phyloP scores from a whole-genome alignment of 257 asterid genomes.

The Penstemon barbatus region DNA sequence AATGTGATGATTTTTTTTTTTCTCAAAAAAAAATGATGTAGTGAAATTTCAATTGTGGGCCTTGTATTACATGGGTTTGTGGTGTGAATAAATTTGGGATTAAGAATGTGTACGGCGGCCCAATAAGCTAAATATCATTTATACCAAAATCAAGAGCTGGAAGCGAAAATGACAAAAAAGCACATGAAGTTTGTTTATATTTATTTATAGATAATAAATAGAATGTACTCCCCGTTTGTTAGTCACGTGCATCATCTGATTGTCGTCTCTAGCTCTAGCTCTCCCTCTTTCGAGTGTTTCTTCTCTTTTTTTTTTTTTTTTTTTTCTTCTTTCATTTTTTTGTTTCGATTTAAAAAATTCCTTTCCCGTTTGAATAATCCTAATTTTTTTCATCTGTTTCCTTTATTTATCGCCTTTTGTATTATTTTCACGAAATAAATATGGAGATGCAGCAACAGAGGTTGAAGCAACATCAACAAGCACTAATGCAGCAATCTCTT shows the following conservation, averaged over 20 bases:
- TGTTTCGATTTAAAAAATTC: neutral
- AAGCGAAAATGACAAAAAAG: too few relatives aligned
- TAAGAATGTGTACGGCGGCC: too few relatives aligned
- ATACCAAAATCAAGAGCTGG: too few relatives aligned
- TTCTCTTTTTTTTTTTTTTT: neutral
- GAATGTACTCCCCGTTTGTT: too few relatives aligned
- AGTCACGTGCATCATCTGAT: neutral
- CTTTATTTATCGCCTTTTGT: neutral
- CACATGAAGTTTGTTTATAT: too few relatives aligned
- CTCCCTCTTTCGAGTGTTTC: constrained; percentile 10
- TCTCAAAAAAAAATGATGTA: too few relatives aligned
- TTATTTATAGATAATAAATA: too few relatives aligned
- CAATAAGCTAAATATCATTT: too few relatives aligned
- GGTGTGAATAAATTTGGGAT: too few relatives aligned
- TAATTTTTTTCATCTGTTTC: neutral
- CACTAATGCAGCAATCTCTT: constrained; percentile 81
- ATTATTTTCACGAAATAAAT: constrained; percentile 8
- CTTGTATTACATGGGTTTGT: too few relatives aligned
- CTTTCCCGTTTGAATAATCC: neutral
- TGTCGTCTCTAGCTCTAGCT: neutral
- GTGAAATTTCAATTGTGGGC: too few relatives aligned
- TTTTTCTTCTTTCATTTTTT: constrained; percentile 3
- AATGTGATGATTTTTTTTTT: too few relatives aligned
- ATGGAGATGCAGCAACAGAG: constrained; percentile 60
- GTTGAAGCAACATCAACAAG: constrained; percentile 69